Conservation (phyloP, 2,329 filamentous ascomycete genomes). For the Colletotrichum eleusines region DNA sequence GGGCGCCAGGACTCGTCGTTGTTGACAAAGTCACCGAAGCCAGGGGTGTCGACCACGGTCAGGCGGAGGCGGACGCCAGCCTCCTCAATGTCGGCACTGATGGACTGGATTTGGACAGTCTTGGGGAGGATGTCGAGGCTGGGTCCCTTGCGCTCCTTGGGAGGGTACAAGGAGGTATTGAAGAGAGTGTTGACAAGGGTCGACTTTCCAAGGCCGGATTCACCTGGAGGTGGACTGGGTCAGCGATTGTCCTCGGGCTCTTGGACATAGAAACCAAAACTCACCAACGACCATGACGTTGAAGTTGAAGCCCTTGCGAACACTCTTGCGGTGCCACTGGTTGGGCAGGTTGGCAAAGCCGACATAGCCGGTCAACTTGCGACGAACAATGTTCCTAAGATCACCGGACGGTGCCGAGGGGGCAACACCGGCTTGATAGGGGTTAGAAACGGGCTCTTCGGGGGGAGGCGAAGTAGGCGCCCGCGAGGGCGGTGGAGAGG, state of each 20-base stretch:
- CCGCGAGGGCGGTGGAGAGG: slow-evolving; percentile 56
- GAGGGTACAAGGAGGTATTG: slow-evolving; percentile 99
- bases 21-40: slow-evolving; percentile 99
- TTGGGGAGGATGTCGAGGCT: slow-evolving; percentile 99
- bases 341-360: slow-evolving; percentile 99
- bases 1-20: slow-evolving; percentile 99
- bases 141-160: slow-evolving; percentile 97
- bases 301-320: slow-evolving; percentile 99
- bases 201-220: slow-evolving; percentile 99
- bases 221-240: slow-evolving; percentile 70
- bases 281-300: slow-evolving; percentile 99
- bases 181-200: slow-evolving; percentile 99
- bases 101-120: slow-evolving; percentile 94
- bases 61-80: slow-evolving; percentile 95
- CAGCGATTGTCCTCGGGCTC: slow-evolving; percentile 14
- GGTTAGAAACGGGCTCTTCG: slow-evolving; percentile 54
- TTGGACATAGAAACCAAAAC: slow-evolving; percentile 54
- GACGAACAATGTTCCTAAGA: slow-evolving; percentile 94
- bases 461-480: slow-evolving; percentile 57
- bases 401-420: slow-evolving; percentile 67
- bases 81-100: slow-evolving; percentile 97
- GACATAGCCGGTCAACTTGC: slow-evolving; percentile 98
- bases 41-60: slow-evolving; percentile 97
- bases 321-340: slow-evolving; percentile 99
- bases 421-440: slow-evolving; percentile 46